Base-by-base conservation (phyloP, 192 early-diverging fungal species). In the Chytriomyces confervae region DNA sequence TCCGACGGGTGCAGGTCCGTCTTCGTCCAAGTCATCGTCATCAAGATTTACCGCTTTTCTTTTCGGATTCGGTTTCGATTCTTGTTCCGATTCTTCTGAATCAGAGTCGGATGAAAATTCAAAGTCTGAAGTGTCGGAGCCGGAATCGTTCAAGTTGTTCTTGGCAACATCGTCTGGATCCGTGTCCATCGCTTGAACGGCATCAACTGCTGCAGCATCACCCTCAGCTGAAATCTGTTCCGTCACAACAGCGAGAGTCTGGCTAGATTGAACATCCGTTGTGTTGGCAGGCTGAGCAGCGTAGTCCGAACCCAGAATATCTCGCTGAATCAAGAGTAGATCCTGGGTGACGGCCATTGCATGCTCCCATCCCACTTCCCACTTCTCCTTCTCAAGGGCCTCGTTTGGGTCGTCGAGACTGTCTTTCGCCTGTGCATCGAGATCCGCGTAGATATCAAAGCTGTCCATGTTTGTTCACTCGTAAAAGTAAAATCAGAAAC, bases 71-170 rank as follows among this genome's bases (percentile, higher is more conserved):
- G 13, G 16, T 20, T 57, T 57, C 53, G 16, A 13, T 20, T 57
- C 20, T 57, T 57, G 53, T 2, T 57, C 53, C 20, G 53, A 57
- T 57, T 57, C 53, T 20, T 57, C 53, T 5, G 5, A 57, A 2
- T 57, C 53, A 4, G 53, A 57, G 16, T 57, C 53, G 36, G 36
- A 36, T 5, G 53, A 57, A 20, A 57, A 57, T 20, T 57, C 53
- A 57, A 57, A 57, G 53, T 57, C 53, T 57, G 53, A 57, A 20
- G 53, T 57, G 53, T 57, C 53, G 1, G 53, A 57, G 53, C 53
- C 16, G 53, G 20, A 13, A 13, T 57, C 53, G 16, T 57, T 20
- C 53, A 20, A 13, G 53, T 20, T 20, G 13, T 57, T 13, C 53
- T 57, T 57, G 13, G 13, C 53, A n/a, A 1, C 53, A 57, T 1